Percentiles rank a stretch among this genome's conserved stretches.
Evolutionary conservation across 2,329 filamentous ascomycete genomes (phyloP).

Genomic region (Cladosporium sp.): DNA sequence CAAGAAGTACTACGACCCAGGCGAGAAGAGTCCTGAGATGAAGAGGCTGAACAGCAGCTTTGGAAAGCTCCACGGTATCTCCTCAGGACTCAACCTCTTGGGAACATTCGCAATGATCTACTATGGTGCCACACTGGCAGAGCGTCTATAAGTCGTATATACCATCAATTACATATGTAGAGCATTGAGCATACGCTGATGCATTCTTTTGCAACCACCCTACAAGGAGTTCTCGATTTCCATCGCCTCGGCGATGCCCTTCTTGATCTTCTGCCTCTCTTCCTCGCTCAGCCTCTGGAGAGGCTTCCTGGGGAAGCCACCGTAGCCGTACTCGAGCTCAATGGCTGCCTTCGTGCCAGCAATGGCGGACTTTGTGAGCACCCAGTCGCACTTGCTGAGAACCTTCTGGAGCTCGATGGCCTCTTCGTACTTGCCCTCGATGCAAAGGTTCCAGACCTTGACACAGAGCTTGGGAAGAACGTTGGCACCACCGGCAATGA

Average conservation of each 20-base stretch:
- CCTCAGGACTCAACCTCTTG: conserved; percentile 74
- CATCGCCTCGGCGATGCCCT: conserved; percentile 33
- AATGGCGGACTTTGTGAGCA: conserved; percentile 77
- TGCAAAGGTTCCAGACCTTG: conserved; percentile 74
- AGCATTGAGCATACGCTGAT: background rate
- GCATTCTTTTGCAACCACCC: background rate
- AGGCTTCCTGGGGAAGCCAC: conserved; percentile 71
- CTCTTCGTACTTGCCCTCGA: conserved; percentile 71
- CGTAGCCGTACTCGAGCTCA: conserved; percentile 79
- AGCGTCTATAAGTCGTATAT: conserved; percentile 49
- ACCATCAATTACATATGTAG: conserved; percentile 4
- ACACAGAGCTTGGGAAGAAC: conserved; percentile 81
- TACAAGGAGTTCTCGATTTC: conserved; percentile 33
- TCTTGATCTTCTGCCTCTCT: conserved; percentile 30
- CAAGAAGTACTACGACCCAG: conserved; percentile 78
- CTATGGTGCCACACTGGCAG: conserved; percentile 76
- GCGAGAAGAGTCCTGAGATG: conserved; percentile 85
- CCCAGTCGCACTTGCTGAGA: conserved; percentile 80
- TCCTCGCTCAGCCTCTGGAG: conserved; percentile 66
- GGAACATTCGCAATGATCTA: conserved; percentile 68
- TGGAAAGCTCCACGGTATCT: conserved; percentile 75
- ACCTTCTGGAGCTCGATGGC: conserved; percentile 73
- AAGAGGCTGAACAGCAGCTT: conserved; percentile 72
- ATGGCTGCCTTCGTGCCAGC: conserved; percentile 84
- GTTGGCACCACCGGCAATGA: conserved; percentile 84